Evolutionary conservation across 2,329 filamentous ascomycete species (phyloP).

Genomic region (Aspergillus sp.): DNA sequence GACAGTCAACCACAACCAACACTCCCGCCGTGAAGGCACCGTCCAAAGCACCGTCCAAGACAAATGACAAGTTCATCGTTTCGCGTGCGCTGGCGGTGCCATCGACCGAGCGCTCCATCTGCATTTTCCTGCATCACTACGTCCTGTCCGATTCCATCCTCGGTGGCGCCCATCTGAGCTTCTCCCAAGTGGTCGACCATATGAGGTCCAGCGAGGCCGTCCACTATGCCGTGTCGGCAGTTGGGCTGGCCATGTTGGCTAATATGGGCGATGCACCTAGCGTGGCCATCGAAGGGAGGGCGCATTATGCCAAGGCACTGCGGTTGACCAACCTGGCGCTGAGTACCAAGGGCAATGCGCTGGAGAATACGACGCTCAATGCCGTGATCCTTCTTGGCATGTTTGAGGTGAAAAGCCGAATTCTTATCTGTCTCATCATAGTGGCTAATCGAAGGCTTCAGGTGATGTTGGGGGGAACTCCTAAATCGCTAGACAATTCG

Average conservation of each 20-base stretch:
- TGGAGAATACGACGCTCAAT: slow-evolving; percentile 4
- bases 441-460: not conserved
- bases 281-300: not conserved
- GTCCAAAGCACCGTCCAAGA: not conserved
- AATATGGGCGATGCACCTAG: slow-evolving; percentile 2
- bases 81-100: not conserved
- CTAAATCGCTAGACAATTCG: slow-evolving; percentile 8
- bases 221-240: slow-evolving; percentile 2
- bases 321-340: slow-evolving; percentile 2
- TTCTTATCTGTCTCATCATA: not conserved
- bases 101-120: slow-evolving; percentile 2
- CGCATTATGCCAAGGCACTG: slow-evolving; percentile 5
- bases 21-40: no score
- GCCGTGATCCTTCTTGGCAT: slow-evolving; percentile 8
- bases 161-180: not conserved
- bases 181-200: slow-evolving; percentile 4
- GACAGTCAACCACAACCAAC: no score
- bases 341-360: not conserved
- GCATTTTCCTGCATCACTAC: slow-evolving; percentile 7
- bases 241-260: slow-evolving; percentile 5
- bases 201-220: slow-evolving; percentile 3
- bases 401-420: slow-evolving; percentile 6
- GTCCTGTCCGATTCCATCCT: not conserved
- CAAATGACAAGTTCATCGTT: not conserved
- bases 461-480: slow-evolving; percentile 2